These are phyloP conservation scores for Dittrichia graveolens DNA, from an alignment of 129 eudicot genomes.

Conservation along the genomic window DNA sequence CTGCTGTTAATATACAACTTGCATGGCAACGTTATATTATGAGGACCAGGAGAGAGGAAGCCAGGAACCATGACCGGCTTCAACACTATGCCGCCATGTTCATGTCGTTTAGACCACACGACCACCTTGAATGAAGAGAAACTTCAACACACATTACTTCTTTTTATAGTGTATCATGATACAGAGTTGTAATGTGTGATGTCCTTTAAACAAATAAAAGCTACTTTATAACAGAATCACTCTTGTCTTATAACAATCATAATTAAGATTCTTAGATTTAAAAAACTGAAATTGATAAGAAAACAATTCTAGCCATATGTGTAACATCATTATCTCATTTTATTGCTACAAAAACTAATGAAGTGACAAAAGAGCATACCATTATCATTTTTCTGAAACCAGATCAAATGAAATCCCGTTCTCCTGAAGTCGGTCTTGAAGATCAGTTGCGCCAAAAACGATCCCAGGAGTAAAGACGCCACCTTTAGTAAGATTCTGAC, in stretches of 20 bases:
- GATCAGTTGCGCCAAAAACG: slow-evolving; percentile 77
- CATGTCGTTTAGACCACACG: slow-evolving; percentile 64
- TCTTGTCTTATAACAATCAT: background rate
- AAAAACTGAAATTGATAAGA: no score
- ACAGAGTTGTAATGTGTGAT: slow-evolving; percentile 15
- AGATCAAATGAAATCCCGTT: slow-evolving; percentile 86
- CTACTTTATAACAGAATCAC: background rate
- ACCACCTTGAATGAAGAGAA: slow-evolving; percentile 54
- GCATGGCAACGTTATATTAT: slow-evolving; percentile 49
- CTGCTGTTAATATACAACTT: slow-evolving; percentile 60
- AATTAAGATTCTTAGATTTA: background rate
- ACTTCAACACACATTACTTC: background rate
- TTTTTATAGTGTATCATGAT: slow-evolving; percentile 4
- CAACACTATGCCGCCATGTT: slow-evolving; percentile 54
- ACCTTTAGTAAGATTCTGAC: slow-evolving; percentile 73
- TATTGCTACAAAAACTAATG: background rate
- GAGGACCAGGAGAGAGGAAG: slow-evolving; percentile 33
- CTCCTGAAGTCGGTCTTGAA: slow-evolving; percentile 72
- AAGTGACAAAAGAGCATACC: slow-evolving; percentile 27
- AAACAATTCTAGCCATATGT: background rate
- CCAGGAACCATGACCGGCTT: slow-evolving; percentile 31
- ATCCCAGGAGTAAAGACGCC: slow-evolving; percentile 86
- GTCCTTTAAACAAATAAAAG: background rate
- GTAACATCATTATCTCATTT: background rate
- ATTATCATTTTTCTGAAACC: slow-evolving; percentile 44